Base-by-base conservation (phyloP, 345 rosid genomes). In the Atalantia buxifolia region DNA sequence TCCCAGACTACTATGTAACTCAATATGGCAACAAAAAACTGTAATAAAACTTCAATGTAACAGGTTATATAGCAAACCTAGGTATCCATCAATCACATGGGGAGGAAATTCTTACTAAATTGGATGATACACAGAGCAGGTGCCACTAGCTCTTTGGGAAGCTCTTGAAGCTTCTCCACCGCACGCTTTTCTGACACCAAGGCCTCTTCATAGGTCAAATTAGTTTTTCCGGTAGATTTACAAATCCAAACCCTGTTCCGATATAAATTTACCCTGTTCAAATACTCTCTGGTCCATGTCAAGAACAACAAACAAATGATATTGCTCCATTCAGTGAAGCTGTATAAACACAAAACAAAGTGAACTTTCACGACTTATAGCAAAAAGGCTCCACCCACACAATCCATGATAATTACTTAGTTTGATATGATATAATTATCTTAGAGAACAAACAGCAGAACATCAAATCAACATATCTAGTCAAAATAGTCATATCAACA, bases 181-280 rank as follows among this genome's bases (percentile, higher is more conserved):
- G 95, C 94, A 45, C 60, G 76, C 82, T 87, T 94, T 85, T 96
- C 99, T 21, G 95, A 91, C n/a, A 92, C 91, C 90, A 94, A 84
- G 69, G 99, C 98, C 91, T 92, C 99, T 83, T 96, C 98, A 66
- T 86, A 96, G 68, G 98, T 96, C 92, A 96, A 79, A 86, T 92
- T 86, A 70, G 87, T 75, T 86, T 91, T 96, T 12, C 97, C 99
- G 38, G 94, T 96, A 81, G 88, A 81, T 86, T 88, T 89, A 80
- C 99, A 94, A 48, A 88, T 87, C 99, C 99, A 94, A 71, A 86
- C 82, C 80, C 97, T 92, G 81, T 87, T 88, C 50, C 91, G 92
- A 77, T 96, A 96, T 72, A 96, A 84, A 85, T 94, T 92, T 74
- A 91, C 63, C 79, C 93, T 79, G 84, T 87, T 90, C 92, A 96